Conservation (phyloP, 1,139 yeast genomes). For the Geotrichum aggregatum region DNA sequence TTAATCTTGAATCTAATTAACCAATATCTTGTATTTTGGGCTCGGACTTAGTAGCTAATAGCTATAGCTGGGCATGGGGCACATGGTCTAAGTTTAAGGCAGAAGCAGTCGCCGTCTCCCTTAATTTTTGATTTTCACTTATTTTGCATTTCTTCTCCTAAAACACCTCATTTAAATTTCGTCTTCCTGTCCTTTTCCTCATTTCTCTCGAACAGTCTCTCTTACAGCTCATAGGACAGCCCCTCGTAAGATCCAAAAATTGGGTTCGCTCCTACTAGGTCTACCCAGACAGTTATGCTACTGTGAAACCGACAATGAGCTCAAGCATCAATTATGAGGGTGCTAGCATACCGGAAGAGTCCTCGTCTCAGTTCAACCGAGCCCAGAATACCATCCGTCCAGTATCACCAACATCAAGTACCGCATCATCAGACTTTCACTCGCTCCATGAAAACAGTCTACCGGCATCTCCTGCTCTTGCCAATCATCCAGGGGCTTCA, state of each 20-base stretch:
- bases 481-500: conserved; percentile 13
- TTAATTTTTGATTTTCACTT: too few relatives aligned
- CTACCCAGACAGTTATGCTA: not conserved
- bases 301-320: not conserved
- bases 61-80: too few relatives aligned
- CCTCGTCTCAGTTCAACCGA: not conserved
- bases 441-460: conserved; percentile 10
- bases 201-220: not conserved
- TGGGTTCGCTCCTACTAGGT: not conserved
- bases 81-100: too few relatives aligned
- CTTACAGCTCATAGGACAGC: too few relatives aligned
- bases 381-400: too few relatives aligned
- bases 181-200: not conserved
- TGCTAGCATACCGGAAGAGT: not conserved
- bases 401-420: conserved; percentile 5
- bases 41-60: too few relatives aligned
- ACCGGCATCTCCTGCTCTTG: conserved; percentile 10
- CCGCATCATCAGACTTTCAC: conserved; percentile 14
- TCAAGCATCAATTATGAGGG: not conserved
- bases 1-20: too few relatives aligned
- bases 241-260: too few relatives aligned
- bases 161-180: not conserved
- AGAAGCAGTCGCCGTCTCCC: too few relatives aligned
- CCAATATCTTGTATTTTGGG: too few relatives aligned
- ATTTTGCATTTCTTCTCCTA: not conserved